A percentile compares a stretch with the other conserved stretches of the same genome.
These are phyloP conservation scores for Phytophthora fragariaefolia DNA, from an alignment of 352 stramenopile species.

Conservation along the genomic window DNA sequence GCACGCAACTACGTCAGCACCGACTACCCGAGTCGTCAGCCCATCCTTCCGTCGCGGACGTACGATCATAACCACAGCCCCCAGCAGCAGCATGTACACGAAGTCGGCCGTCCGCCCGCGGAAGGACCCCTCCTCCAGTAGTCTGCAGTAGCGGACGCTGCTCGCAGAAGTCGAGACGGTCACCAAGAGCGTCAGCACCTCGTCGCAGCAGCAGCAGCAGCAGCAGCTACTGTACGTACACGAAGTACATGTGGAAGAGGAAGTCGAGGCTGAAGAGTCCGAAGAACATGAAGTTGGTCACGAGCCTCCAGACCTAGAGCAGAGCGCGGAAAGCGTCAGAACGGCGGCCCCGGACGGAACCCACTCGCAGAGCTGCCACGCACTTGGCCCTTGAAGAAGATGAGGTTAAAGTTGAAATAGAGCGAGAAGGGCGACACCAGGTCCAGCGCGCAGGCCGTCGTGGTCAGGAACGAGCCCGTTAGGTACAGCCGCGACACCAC, in stretches of 20 bases:
- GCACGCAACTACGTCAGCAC: conserved; percentile 1
- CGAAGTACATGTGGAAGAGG: conserved; percentile 99
- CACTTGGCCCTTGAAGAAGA: conserved; percentile 97
- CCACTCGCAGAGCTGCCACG: conserved; percentile 15
- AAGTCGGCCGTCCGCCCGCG: conserved; percentile 97
- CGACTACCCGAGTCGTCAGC: not conserved
- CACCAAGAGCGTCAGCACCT: conserved; percentile 9
- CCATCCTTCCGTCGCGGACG: conserved; percentile 28
- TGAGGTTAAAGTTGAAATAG: conserved; percentile 95
- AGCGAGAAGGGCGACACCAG: conserved; percentile 97
- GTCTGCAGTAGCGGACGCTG: conserved; percentile 94
- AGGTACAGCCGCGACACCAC: conserved; percentile 98
- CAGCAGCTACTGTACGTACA: conserved; percentile 81
- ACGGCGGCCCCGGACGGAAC: not conserved
- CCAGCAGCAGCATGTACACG: conserved; percentile 98
- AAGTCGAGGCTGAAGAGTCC: conserved; percentile 99
- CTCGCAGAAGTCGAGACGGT: too few species aligned
- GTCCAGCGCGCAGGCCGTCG: conserved; percentile 96
- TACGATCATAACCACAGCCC: conserved; percentile 94
- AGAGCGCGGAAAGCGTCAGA: not conserved
- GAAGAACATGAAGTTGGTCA: conserved; percentile 99
- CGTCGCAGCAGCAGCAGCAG: not conserved
- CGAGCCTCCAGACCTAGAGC: conserved; percentile 92
- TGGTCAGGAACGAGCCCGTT: conserved; percentile 97
- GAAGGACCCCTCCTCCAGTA: conserved; percentile 99